Evolutionary conservation across 2,329 filamentous ascomycete genomes (phyloP).

Genomic region (Tympanopsis confertula): DNA sequence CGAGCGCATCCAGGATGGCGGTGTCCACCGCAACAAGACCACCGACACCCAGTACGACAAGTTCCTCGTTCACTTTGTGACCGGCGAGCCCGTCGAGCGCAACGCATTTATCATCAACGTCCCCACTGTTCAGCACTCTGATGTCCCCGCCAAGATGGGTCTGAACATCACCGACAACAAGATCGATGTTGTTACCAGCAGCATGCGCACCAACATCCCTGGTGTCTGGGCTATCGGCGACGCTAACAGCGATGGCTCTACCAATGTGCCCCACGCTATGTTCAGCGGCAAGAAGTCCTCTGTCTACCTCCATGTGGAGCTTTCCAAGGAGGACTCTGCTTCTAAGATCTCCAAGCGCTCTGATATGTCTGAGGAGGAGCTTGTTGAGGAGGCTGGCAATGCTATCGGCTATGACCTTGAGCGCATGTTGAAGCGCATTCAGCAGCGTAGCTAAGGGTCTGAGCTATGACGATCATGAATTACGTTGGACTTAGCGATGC

Average conservation of each 20-base stretch:
- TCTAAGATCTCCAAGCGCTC: too few species aligned
- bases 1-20: constrained; percentile 27
- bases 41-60: constrained; percentile 36
- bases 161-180: constrained; percentile 29
- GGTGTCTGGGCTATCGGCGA: constrained; percentile 49
- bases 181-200: constrained; percentile 25
- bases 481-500: too few species aligned
- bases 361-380: too few species aligned
- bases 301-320: constrained; percentile 43
- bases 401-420: too few species aligned
- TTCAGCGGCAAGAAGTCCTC: constrained; percentile 45
- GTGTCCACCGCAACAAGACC: constrained; percentile 26
- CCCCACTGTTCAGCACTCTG: constrained; percentile 31
- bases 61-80: constrained; percentile 39
- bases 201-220: constrained; percentile 34
- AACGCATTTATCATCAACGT: constrained; percentile 40
- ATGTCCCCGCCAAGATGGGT: constrained; percentile 31
- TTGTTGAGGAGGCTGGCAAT: too few species aligned
- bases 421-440: too few species aligned
- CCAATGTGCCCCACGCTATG: constrained; percentile 50
- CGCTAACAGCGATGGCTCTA: constrained; percentile 44
- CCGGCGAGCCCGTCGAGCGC: constrained; percentile 30
- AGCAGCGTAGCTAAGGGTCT: too few species aligned
- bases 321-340: too few species aligned
- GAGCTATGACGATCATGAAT: too few species aligned